Conservation (phyloP, 352 stramenopile species). For the Plasmopara halstedii region DNA sequence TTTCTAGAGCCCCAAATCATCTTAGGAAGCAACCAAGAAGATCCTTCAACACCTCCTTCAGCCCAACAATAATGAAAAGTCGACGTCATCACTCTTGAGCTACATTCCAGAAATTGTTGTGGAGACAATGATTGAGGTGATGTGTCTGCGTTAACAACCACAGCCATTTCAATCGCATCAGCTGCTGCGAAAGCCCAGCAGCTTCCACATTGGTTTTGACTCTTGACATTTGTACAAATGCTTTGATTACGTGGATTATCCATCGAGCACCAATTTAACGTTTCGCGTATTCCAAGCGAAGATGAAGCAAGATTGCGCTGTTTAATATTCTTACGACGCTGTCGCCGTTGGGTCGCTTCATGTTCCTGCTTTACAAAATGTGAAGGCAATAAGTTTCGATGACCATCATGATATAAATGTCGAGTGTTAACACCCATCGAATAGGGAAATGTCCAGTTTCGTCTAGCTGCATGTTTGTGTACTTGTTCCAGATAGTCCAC, state of each 20-base stretch:
- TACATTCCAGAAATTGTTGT: conserved; percentile 66
- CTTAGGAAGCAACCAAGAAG: conserved; percentile 47
- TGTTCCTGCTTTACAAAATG: conserved; percentile 60
- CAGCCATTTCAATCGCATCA: conserved; percentile 70
- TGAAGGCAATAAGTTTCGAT: conserved; percentile 24
- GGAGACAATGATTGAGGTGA: conserved; percentile 52
- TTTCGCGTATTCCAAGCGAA: conserved; percentile 21
- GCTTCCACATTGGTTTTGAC: conserved; percentile 71
- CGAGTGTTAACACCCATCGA: conserved; percentile 54
- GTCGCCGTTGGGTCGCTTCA: conserved; percentile 30
- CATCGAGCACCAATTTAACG: conserved; percentile 67
- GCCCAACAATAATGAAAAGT: conserved; percentile 82
- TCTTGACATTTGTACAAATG: conserved; percentile 71
- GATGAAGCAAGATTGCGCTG: conserved; percentile 10
- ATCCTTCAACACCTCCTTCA: conserved; percentile 29
- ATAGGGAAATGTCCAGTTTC: conserved; percentile 50
- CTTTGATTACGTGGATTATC: conserved; percentile 57
- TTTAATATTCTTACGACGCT: conserved; percentile 10
- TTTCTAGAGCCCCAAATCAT: conserved; percentile 74
- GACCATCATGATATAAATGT: conserved; percentile 51
- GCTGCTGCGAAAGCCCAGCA: conserved; percentile 78
- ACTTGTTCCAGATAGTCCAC: conserved; percentile 67
- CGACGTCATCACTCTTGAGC: conserved; percentile 48
- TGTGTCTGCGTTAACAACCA: conserved; percentile 37
- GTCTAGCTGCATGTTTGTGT: conserved; percentile 29